phyloP scores from a whole-genome alignment of 1,284 basidiomycete genomes.

The Ustilago curta region DNA sequence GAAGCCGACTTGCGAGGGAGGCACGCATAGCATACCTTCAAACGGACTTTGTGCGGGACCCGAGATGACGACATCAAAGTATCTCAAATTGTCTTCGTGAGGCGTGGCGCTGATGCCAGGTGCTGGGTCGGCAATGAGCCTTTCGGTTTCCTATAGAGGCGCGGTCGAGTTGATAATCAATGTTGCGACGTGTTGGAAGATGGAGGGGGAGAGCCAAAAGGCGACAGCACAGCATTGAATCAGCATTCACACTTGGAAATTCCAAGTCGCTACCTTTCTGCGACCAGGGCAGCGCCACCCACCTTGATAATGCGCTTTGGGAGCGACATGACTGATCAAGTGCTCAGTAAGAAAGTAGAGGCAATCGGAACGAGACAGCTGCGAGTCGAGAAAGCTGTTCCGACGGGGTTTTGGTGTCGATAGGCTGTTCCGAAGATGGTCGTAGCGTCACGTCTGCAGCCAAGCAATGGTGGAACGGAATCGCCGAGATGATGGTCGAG shows the following conservation, averaged over 20 bases:
- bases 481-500: conserved; percentile 7
- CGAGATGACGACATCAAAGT: conserved; percentile 97
- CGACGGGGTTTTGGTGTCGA: background rate
- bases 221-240: background rate
- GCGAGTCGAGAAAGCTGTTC: background rate
- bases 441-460: background rate
- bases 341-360: background rate
- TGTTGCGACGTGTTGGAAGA: too few species aligned
- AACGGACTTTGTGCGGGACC: conserved; percentile 95
- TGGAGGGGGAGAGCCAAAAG: too few species aligned
- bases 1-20: background rate
- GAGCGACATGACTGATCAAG: conserved; percentile 54
- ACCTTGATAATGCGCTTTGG: conserved; percentile 70
- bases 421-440: background rate
- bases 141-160: conserved; percentile 87
- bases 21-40: conserved; percentile 70
- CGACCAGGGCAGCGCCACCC: conserved; percentile 9
- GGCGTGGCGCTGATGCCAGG: conserved; percentile 93
- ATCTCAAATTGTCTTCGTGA: conserved; percentile 96
- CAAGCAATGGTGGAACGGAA: background rate
- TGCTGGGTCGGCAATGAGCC: conserved; percentile 92
- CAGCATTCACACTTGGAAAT: background rate
- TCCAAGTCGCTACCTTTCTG: too few species aligned
- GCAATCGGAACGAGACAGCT: background rate
- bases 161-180: background rate